Evolutionary conservation across 257 asterid species (phyloP), one percentile per base, ranked within the genome.

Genomic region (Osmanthus fragrans): DNA sequence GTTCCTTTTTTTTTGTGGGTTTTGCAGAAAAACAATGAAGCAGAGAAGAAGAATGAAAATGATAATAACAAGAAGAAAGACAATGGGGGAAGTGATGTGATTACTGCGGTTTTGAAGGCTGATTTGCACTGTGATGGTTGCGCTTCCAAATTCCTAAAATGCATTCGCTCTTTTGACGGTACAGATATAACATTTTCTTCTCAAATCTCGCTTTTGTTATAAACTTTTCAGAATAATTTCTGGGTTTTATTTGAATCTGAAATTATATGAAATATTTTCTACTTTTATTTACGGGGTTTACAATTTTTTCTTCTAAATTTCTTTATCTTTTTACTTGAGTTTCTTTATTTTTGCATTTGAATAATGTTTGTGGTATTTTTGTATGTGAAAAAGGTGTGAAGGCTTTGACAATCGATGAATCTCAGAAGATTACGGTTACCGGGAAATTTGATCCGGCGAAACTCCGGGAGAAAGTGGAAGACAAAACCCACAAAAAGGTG

Each of bases 121-220:
- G 96, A 92, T 37, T 80, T 94, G 79, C 97, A 94, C 70, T 92
- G 98, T 27, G 91, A 89, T 0, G 98, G 97, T 71, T 94, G 98
- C 76, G 91, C 89, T 23, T 75, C 85, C 30, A 92, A 89, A 70
- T 73, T 89, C 34, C 56, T 87, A 29, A 92, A 86, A 32, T 33
- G 37, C 79, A 83, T 91, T 72, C 90, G 91, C 73, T 82, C 89
- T 9, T 77, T 85, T 18, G 85, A 85, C 29, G 98, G 98, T 94
- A 40, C 49, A 85, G 37, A 30, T 39, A 10, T 4, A 0, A 15
- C 49, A 7, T 18, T 7, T 19, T 18, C 19, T 18, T 4, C 23
- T 56, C 63, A 5, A 30, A 6, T 47, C 10, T 42, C 33, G 12
- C 68, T 33, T 73, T 40, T 34, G 5, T 2, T 21, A 51, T 51